Evolutionary conservation across 257 asterid genomes (phyloP).

Genomic region (Parsonsia alboflavescens): DNA sequence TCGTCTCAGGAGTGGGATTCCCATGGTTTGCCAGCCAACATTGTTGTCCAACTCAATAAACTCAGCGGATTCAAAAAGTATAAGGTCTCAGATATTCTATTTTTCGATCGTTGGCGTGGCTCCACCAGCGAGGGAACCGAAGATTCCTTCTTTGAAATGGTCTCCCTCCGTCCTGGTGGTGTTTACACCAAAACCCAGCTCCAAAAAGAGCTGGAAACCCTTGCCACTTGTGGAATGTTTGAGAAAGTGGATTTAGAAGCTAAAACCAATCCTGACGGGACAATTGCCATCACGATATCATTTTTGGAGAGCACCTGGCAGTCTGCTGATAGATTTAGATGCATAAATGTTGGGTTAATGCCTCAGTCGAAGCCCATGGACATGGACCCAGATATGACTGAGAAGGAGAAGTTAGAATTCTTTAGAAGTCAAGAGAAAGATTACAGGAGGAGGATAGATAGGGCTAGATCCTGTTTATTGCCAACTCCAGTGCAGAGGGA

Average conservation of each 20-base stretch:
- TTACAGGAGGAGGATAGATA: constrained; percentile 69
- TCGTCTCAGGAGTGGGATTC: constrained; percentile 76
- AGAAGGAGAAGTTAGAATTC: constrained; percentile 67
- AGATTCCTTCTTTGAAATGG: constrained; percentile 94
- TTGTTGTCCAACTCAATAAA: constrained; percentile 71
- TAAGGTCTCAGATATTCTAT: constrained; percentile 74
- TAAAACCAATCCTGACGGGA: constrained; percentile 82
- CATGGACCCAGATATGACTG: constrained; percentile 96
- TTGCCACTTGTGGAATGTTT: constrained; percentile 86
- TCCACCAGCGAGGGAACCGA: constrained; percentile 60
- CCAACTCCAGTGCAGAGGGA: constrained; percentile 65
- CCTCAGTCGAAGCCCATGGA: constrained; percentile 81
- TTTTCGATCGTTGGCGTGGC: constrained; percentile 59
- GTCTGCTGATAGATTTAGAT: constrained; percentile 74
- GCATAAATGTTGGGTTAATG: constrained; percentile 89
- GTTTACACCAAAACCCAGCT: constrained; percentile 83
- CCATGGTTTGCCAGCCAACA: constrained; percentile 89
- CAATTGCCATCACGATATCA: constrained; percentile 59
- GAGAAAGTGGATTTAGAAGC: constrained; percentile 85
- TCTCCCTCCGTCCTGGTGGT: constrained; percentile 83
- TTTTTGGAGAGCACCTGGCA: constrained; percentile 88
- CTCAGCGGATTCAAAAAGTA: constrained; percentile 86
- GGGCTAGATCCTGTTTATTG: constrained; percentile 82
- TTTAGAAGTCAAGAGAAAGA: constrained; percentile 68
- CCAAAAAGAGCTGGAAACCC: constrained; percentile 80